A percentile compares a stretch with the other conserved stretches of the same genome.
phyloP scores from a whole-genome alignment of 2,329 filamentous ascomycete species.

The Leptographium wingfieldii region DNA sequence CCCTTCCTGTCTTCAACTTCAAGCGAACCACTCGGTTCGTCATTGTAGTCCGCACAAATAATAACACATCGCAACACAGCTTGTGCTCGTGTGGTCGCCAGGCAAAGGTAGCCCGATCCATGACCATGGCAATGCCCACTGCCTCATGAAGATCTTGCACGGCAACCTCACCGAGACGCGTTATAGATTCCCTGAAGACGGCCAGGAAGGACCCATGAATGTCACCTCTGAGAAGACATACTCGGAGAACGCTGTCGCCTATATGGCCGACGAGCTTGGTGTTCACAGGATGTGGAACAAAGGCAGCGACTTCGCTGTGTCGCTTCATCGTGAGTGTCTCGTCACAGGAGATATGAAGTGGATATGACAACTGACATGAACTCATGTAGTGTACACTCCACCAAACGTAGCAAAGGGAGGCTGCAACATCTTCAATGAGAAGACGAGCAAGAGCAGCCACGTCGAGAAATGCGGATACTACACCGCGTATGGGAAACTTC shows the following conservation, averaged over 20 bases:
- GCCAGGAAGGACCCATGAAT: constrained; percentile 42
- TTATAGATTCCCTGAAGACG: constrained; percentile 55
- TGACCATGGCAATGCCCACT: constrained; percentile 81
- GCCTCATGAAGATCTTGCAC: constrained; percentile 79
- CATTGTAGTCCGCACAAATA: neutral
- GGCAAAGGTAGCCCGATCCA: constrained; percentile 76
- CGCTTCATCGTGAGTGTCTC: constrained; percentile 52
- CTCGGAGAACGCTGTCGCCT: constrained; percentile 62
- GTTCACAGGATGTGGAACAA: constrained; percentile 73
- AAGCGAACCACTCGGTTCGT: neutral
- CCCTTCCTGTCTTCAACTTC: neutral
- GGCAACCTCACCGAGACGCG: constrained; percentile 71
- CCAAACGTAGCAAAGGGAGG: constrained; percentile 77
- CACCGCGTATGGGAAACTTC: constrained; percentile 45
- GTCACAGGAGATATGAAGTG: neutral
- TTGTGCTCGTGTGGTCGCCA: constrained; percentile 82
- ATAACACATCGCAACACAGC: constrained; percentile 30
- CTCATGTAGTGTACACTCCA: constrained; percentile 58
- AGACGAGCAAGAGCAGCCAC: constrained; percentile 61
- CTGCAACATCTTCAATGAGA: constrained; percentile 68
- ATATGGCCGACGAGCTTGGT: constrained; percentile 85
- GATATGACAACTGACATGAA: neutral
- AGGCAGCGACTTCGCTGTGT: constrained; percentile 65
- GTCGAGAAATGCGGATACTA: constrained; percentile 60
- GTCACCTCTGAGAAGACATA: constrained; percentile 57